A percentile compares a stretch with the other conserved stretches of the same genome.
Conservation (phyloP, 106 monocot species). For the Allium cepa region DNA sequence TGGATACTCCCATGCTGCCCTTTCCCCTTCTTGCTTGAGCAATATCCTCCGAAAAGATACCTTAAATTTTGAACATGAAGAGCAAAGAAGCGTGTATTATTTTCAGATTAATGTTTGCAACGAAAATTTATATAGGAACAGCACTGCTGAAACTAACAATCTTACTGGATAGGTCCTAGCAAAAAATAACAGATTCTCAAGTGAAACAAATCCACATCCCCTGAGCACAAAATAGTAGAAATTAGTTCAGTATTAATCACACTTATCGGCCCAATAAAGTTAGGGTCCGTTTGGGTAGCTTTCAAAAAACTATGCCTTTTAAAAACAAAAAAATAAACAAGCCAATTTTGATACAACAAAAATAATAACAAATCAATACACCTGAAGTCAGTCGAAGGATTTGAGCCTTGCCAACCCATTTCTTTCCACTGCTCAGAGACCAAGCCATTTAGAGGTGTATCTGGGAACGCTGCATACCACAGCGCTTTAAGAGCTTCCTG, state of each 20-base stretch:
- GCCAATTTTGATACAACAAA: no score
- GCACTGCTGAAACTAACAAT: no score
- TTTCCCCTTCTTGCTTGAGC: constrained; percentile 49
- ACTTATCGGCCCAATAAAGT: no score
- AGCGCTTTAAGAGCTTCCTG: constrained; percentile 80
- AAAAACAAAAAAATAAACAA: no score
- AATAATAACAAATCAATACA: constrained; percentile 1
- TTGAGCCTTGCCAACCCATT: constrained; percentile 92
- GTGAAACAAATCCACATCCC: constrained; percentile 82
- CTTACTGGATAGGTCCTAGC: constrained; percentile 77
- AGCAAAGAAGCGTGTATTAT: not conserved
- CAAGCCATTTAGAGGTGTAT: constrained; percentile 44
- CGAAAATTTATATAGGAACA: not conserved
- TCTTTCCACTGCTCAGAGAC: constrained; percentile 91
- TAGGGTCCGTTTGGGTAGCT: no score
- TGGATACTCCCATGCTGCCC: constrained; percentile 76
- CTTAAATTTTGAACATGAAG: constrained; percentile 12
- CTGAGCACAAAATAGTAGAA: constrained; percentile 21
- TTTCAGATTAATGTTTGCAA: not conserved
- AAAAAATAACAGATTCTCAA: constrained; percentile 88
- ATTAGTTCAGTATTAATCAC: not conserved
- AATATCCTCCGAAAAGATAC: constrained; percentile 51
- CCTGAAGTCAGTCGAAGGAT: constrained; percentile 93
- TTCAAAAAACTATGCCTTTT: not conserved
- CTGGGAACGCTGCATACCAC: constrained; percentile 74